These are phyloP conservation scores for Prunus salicina DNA, from an alignment of 306 rosid genomes.

Conservation along the genomic window DNA sequence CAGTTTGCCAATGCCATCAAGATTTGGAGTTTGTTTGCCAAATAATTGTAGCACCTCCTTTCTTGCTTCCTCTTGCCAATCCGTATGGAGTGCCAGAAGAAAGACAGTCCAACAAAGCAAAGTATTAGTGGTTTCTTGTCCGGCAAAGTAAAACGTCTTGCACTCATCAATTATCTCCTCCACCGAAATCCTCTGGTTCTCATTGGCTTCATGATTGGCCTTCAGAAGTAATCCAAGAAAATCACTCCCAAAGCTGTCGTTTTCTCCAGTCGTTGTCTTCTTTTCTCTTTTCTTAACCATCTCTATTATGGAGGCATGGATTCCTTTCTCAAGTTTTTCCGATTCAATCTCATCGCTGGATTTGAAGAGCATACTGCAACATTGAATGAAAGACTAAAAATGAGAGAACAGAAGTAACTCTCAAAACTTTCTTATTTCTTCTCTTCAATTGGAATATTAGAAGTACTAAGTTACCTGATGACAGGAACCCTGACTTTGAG, in stretches of 20 bases:
- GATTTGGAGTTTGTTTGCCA: slow-evolving; percentile 16
- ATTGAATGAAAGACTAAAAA: background rate
- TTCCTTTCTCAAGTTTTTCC: slow-evolving; percentile 26
- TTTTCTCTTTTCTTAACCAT: slow-evolving; percentile 23
- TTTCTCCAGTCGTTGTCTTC: slow-evolving; percentile 11
- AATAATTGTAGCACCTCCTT: slow-evolving; percentile 27
- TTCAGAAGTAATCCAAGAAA: slow-evolving; percentile 24
- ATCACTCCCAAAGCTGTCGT: slow-evolving; percentile 29
- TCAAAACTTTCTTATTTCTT: background rate
- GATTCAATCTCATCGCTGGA: slow-evolving; percentile 21
- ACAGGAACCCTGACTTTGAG: background rate
- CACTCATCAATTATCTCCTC: slow-evolving; percentile 32
- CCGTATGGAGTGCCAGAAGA: slow-evolving; percentile 26
- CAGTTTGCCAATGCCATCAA: slow-evolving; percentile 22
- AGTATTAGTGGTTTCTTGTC: slow-evolving; percentile 34
- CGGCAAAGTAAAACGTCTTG: slow-evolving; percentile 3
- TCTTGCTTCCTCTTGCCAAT: slow-evolving; percentile 43
- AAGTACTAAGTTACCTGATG: background rate
- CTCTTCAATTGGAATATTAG: no score
- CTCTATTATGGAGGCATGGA: slow-evolving; percentile 8
- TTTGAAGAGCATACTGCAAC: slow-evolving; percentile 14
- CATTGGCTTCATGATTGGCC: slow-evolving; percentile 22
- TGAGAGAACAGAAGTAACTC: background rate
- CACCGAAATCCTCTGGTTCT: slow-evolving; percentile 16
- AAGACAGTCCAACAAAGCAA: slow-evolving; percentile 32